Evolutionary conservation across 1,139 yeast genomes (phyloP), one percentile per base, ranked within the genome.

Genomic region (Yamadazyma atmosphaerica): DNA sequence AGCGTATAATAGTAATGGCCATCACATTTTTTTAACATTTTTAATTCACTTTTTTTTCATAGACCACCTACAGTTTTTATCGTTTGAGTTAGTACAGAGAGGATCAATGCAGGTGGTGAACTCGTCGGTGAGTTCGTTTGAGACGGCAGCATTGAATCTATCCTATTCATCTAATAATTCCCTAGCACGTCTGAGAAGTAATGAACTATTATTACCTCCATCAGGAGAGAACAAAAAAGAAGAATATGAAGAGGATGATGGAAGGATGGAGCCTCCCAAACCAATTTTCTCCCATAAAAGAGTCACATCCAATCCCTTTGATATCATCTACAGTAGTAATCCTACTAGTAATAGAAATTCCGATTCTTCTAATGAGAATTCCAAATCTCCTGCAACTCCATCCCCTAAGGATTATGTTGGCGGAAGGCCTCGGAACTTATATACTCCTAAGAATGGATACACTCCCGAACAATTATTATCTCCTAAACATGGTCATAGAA

Each of bases 271-370:
- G 22, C 19, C 28, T 2, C 36, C 32, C 16, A 27, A 31, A 17
- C 34, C 31, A 10, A 23, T 17, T 3, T 41, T 41, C 37, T 36
- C 37, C 30, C 51, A 44, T 42, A 48, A 42, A 39, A 33, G 53
- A 40, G 42, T 47, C 3, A 38, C 42, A 4, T 50, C 57, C 2
- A 54, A 57, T 35, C 62, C 62, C 2, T 56, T 56, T 41, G 60
- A 52, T 33, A 40, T 56, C 3, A 34, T 57, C 3, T 56, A 56
- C 29, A 46, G 36, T 39, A 26, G 19, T 16, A 22, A 26, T 26
- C 27, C 25, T 13, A 14, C 36, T 6, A 27, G 17, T 34, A 18
- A 18, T 27, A 19, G 24, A 33, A 16, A 6, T 9, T 37, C 33
- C 14, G 10, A 27, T 6, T 18, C 33, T 3, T 32, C 38, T 3